phyloP scores from a whole-genome alignment of 352 stramenopile species.

The Phytophthora cactorum region DNA sequence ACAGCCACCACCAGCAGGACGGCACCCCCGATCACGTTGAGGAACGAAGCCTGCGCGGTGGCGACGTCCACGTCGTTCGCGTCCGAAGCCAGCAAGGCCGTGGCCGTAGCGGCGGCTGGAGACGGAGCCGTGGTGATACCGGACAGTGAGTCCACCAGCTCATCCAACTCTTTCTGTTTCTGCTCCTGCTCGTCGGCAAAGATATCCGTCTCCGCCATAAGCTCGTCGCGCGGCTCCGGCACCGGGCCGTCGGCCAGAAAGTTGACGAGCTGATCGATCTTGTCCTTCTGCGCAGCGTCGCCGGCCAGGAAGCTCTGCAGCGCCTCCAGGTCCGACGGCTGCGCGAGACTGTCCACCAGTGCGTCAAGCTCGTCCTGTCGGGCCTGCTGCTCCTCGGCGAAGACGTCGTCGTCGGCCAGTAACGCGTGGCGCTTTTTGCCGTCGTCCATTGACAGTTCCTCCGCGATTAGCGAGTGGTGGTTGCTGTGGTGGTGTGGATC shows the following conservation, averaged over 20 bases:
- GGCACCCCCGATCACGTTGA: constrained; percentile 30
- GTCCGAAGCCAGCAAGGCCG: constrained; percentile 26
- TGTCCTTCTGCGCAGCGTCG: constrained; percentile 21
- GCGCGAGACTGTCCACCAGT: constrained; percentile 24
- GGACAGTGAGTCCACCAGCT: constrained; percentile 26
- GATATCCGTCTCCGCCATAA: constrained; percentile 13
- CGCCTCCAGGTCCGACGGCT: constrained; percentile 1
- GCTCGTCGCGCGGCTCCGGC: constrained; percentile 5
- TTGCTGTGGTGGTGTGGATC: neutral
- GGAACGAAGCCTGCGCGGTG: constrained; percentile 17
- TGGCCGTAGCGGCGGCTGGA: neutral
- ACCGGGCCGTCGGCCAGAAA: constrained; percentile 24
- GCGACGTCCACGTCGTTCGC: constrained; percentile 18
- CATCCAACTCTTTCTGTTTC: constrained; percentile 22
- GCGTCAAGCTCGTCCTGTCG: constrained; percentile 29
- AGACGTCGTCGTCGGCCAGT: constrained; percentile 19
- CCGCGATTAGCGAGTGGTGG: neutral
- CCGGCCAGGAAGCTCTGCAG: constrained; percentile 28
- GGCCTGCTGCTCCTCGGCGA: constrained; percentile 30
- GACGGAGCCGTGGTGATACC: constrained; percentile 2
- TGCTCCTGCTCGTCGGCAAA: constrained; percentile 33
- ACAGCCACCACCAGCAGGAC: constrained; percentile 37
- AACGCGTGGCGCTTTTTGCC: neutral
- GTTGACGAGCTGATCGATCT: constrained; percentile 36
- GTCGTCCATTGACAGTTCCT: neutral